phyloP scores from a whole-genome alignment of 2,329 filamentous ascomycete species.

The Colletotrichum musae region DNA sequence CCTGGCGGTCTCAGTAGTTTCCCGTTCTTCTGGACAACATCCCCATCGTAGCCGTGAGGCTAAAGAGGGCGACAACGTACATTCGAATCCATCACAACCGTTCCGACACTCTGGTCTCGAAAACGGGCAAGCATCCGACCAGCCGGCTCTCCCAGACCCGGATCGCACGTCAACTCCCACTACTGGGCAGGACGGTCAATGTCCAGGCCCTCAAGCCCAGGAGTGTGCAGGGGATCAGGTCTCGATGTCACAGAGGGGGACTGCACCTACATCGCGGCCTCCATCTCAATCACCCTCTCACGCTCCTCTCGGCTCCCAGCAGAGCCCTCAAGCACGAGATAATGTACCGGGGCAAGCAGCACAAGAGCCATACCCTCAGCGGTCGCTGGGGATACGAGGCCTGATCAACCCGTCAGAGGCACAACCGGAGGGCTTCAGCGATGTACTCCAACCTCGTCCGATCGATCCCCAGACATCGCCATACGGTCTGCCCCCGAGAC shows the following conservation, averaged over 20 bases:
- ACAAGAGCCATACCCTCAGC: conserved; percentile 38
- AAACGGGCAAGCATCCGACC: conserved; percentile 19
- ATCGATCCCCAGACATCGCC: conserved; percentile 43
- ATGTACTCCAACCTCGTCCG: conserved; percentile 39
- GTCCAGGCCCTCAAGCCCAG: conserved; percentile 67
- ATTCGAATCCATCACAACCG: conserved; percentile 22
- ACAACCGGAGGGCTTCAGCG: conserved; percentile 42
- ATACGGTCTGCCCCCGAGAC: conserved; percentile 42
- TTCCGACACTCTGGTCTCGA: conserved; percentile 21
- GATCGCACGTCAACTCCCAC: conserved; percentile 22
- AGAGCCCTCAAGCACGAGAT: conserved; percentile 35
- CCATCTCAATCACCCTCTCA: conserved; percentile 61
- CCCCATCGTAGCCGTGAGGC: conserved; percentile 41
- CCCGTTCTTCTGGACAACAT: conserved; percentile 41
- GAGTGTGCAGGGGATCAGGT: conserved; percentile 69
- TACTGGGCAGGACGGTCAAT: conserved; percentile 62
- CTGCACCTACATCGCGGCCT: conserved; percentile 68
- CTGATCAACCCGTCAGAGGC: conserved; percentile 56
- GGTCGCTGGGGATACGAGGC: conserved; percentile 53
- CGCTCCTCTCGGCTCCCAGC: conserved; percentile 33
- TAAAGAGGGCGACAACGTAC: conserved; percentile 45
- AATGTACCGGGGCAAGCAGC: conserved; percentile 46
- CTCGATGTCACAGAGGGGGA: conserved; percentile 76
- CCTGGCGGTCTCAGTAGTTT: conserved; percentile 41
- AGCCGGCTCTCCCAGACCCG: conserved; percentile 6